Evolutionary conservation across 1,139 yeast species (phyloP), one percentile per base, ranked within the genome.

Genomic region (Scheffersomyces illinoinensis): DNA sequence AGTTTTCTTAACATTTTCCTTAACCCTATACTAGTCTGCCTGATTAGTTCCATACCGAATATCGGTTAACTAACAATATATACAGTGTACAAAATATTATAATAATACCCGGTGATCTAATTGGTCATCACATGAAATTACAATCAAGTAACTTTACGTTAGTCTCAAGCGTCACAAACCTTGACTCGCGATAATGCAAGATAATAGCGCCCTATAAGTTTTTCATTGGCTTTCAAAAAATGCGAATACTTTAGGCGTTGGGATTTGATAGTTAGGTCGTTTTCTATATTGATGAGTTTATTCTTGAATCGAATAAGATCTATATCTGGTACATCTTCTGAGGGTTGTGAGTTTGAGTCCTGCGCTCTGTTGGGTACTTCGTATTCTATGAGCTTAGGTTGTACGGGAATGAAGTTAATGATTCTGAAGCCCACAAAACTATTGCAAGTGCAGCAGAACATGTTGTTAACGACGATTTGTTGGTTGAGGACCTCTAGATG

Each of bases 361-460:
- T 48, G 26, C 7, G 4, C 24, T 12, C 6, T 17, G 24, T n/a
- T 21, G 23, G 12, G 39, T 5, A 56, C 14, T 18, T 58, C 58
- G 20, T 39, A 54, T 2, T 59, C 56, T 6, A 60, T 53, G 14
- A 48, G 23, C 21, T 47, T 26, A 1, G 60, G 60, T 7, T 52
- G 20, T 18, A 50, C 50, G 4, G 60, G 57, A n/a, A 57, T 58
- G 39, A 63, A 53, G 14, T 57, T 57, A 18, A 62, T 57, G 3
- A 68, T 57, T 52, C 61, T 62, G 53, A 63, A 65, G 6, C 72
- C 71, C 18, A 68, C 54, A 10, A 61, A 58, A n/a, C 58, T 62
- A 33, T 56, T 53, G 53, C 72, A 69, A 4, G 23, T 47, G n/a
- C 53, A 57, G 48, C 72, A 69, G 39, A 56, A 57, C 4, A 66